Evolutionary conservation across 306 rosid genomes (phyloP), one percentile per base, ranked within the genome.

Genomic region (Potentilla sterilis): DNA sequence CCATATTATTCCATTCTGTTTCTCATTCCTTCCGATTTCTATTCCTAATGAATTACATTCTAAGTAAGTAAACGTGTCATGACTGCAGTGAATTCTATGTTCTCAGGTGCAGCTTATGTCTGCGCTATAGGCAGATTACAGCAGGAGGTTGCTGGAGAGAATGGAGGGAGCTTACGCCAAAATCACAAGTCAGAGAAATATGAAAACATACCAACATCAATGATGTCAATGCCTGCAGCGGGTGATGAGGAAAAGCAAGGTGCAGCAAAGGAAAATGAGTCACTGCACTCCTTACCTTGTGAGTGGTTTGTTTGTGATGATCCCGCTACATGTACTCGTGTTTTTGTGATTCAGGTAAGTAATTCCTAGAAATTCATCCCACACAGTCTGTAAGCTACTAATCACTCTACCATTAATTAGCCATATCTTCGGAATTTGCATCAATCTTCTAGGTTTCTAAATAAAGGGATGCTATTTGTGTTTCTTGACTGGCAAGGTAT

Each of bases 241-340:
- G 90, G 89, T 7, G 91, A 91, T 86, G 84, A 4, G 86, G 86
- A 86, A 79, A 88, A 79, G 19, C 92, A 84, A 71, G 95, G 87
- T 75, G 85, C 93, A 11, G 90, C 88, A 8, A 86, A 84, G 61
- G 87, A 79, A 52, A 90, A 90, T 35, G 92, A 84, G 80, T 87
- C 93, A 28, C 85, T 86, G 38, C 96, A 87, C 49, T 92, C 95
- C 51, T 92, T 93, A 22, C 97, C 98, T 65, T 92, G 97, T 67
- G 97, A 90, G 80, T 95, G 98, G 98, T 92, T 92, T 79, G 67
- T 87, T 55, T 92, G 96, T 79, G 97, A 95, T 79, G 97, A 95
- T 83, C 66, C 84, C n/a, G 77, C 85, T 75, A 87, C 89, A 8
- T 81, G 72, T 62, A 92, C 97, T 61, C 85, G 97, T 38, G 86